Evolutionary conservation across 2,329 filamentous ascomycete genomes (phyloP).

Genomic region (Alternaria burnsii): DNA sequence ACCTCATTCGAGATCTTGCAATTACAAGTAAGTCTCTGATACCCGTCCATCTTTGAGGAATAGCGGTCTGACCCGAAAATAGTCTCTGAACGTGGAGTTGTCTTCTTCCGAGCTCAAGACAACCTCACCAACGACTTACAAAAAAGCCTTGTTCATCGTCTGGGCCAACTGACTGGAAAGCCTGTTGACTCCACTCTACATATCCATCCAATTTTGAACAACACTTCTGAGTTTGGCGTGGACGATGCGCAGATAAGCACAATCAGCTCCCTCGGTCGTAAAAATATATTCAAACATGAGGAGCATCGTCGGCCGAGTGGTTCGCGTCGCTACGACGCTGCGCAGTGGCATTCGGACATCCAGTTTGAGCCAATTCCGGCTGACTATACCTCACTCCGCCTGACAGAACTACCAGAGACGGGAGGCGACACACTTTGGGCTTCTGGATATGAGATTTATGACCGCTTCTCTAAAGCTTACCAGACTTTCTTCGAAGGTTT

Average conservation of each 20-base stretch:
- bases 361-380: slow-evolving; percentile 70
- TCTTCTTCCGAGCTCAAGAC: background rate
- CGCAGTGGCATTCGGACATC: slow-evolving; percentile 67
- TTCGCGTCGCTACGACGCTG: background rate
- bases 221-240: slow-evolving; percentile 37
- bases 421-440: slow-evolving; percentile 54
- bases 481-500: slow-evolving; percentile 34
- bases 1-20: slow-evolving; percentile 70
- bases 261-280: slow-evolving; percentile 44
- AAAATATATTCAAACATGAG: slow-evolving; percentile 34
- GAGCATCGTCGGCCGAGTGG: slow-evolving; percentile 52
- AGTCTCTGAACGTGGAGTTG: slow-evolving; percentile 3
- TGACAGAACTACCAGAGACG: slow-evolving; percentile 41
- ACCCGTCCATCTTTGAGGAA: background rate
- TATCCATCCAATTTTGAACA: slow-evolving; percentile 16
- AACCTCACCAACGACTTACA: background rate
- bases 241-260: slow-evolving; percentile 48
- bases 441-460: slow-evolving; percentile 53
- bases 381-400: slow-evolving; percentile 69
- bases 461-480: slow-evolving; percentile 37
- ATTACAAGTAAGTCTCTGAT: slow-evolving; percentile 32
- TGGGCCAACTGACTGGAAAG: slow-evolving; percentile 49
- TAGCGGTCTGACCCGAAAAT: background rate
- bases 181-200: background rate
- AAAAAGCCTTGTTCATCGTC: slow-evolving; percentile 50